These are phyloP conservation scores for Nymphaea colorata DNA, from an alignment of 164 flowering plant species.

Conservation along the genomic window DNA sequence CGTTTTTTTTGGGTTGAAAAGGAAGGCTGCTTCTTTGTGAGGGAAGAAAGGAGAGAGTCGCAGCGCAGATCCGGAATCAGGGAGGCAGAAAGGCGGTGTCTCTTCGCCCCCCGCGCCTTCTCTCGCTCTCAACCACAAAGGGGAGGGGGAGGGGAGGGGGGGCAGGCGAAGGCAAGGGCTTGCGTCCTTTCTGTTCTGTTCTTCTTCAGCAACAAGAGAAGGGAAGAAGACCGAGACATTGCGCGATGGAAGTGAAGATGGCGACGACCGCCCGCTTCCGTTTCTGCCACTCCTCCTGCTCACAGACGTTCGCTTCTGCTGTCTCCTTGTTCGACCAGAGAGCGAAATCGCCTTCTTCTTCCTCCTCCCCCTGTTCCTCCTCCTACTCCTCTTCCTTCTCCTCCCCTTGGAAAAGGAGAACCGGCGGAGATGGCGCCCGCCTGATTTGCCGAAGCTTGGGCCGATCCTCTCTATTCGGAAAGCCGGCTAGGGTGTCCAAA, in stretches of 20 bases:
- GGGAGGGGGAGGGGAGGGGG: neutral
- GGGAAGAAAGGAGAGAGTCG: neutral
- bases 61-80: neutral
- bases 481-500: constrained; percentile 17
- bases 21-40: neutral
- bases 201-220: neutral
- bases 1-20: neutral
- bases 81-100: neutral
- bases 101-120: neutral
- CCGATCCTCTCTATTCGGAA: constrained; percentile 23
- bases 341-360: neutral
- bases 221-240: no score
- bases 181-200: neutral
- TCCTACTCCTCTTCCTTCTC: constrained; percentile 20
- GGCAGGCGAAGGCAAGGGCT: no score
- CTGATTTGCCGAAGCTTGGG: constrained; percentile 14
- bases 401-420: constrained; percentile 9
- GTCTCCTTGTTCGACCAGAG: constrained; percentile 5
- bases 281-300: constrained; percentile 4
- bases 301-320: constrained; percentile 44
- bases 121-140: neutral
- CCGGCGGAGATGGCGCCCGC: constrained; percentile 12
- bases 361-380: neutral
- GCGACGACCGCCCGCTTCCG: neutral
- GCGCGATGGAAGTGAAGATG: neutral